phyloP scores from a whole-genome alignment of 129 eudicot species.

The Saussurea involucrata region DNA sequence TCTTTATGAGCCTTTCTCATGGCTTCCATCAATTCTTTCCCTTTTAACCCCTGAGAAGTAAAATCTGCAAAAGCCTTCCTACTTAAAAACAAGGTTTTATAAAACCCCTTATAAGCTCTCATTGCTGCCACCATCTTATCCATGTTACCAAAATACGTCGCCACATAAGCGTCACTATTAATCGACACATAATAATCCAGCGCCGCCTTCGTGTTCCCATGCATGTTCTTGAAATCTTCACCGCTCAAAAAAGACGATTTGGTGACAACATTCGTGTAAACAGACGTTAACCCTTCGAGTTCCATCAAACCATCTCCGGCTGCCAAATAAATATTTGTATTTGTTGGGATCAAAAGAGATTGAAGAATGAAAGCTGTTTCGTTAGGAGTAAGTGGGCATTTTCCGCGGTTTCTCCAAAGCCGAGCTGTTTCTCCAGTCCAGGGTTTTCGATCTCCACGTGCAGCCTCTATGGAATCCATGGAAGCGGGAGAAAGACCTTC shows the following conservation, averaged over 20 bases:
- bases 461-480: constrained; percentile 67
- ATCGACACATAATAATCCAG: constrained; percentile 90
- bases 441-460: constrained; percentile 83
- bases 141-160: constrained; percentile 95
- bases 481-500: constrained; percentile 58
- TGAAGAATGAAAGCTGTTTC: constrained; percentile 84
- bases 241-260: constrained; percentile 60
- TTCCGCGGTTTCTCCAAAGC: constrained; percentile 87
- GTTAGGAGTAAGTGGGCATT: constrained; percentile 92
- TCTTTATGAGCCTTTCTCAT: constrained; percentile 66
- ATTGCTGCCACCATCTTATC: constrained; percentile 98
- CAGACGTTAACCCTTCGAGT: constrained; percentile 72
- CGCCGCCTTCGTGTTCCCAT: constrained; percentile 97
- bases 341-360: constrained; percentile 68
- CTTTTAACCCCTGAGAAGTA: constrained; percentile 50
- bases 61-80: constrained; percentile 67
- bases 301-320: constrained; percentile 98
- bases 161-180: constrained; percentile 82
- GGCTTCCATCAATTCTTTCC: constrained; percentile 52
- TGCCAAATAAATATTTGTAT: constrained; percentile 80
- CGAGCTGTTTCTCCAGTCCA: constrained; percentile 87
- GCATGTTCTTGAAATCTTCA: constrained; percentile 77
- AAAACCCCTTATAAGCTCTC: constrained; percentile 73
- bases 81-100: constrained; percentile 63
- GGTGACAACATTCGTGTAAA: constrained; percentile 61